Conservation (phyloP, 192 early-diverging fungal genomes). For the Chytriomyces hyalinus region DNA sequence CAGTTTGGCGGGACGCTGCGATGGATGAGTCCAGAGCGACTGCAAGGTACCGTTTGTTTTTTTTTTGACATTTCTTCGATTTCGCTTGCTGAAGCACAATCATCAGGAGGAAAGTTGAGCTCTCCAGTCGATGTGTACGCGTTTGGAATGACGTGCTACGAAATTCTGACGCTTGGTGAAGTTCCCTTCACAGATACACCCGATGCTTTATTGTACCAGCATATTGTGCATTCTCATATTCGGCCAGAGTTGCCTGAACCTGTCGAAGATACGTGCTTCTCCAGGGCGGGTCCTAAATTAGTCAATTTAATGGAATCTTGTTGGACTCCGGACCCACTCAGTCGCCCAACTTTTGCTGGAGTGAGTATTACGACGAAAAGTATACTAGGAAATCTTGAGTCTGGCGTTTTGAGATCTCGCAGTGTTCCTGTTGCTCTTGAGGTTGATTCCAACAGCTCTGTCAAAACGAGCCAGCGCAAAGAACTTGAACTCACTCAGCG, state of each 20-base stretch:
- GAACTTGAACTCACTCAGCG: neutral
- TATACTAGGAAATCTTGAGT: neutral
- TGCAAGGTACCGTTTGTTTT: constrained; percentile 8
- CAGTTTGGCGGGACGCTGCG: constrained; percentile 35
- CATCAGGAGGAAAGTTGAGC: neutral
- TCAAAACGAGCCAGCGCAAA: neutral
- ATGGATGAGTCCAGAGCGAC: constrained; percentile 44
- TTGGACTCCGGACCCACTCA: constrained; percentile 28
- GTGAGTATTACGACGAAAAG: constrained; percentile 1
- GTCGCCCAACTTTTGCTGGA: constrained; percentile 21
- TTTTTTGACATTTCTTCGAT: no score
- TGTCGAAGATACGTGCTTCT: neutral
- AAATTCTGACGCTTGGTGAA: constrained; percentile 32
- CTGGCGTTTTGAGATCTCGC: neutral
- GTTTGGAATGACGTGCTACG: constrained; percentile 42
- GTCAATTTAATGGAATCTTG: constrained; percentile 15
- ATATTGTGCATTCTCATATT: constrained; percentile 25
- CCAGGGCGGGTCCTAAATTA: neutral
- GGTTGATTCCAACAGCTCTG: neutral
- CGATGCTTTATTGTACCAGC: constrained; percentile 33
- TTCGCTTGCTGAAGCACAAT: no score
- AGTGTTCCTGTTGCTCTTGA: neutral
- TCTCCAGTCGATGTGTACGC: constrained; percentile 34
- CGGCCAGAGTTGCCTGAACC: constrained; percentile 17
- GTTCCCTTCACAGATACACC: constrained; percentile 32